Conservation (phyloP, 345 rosid genomes). For the Stellera chamaejasme region DNA sequence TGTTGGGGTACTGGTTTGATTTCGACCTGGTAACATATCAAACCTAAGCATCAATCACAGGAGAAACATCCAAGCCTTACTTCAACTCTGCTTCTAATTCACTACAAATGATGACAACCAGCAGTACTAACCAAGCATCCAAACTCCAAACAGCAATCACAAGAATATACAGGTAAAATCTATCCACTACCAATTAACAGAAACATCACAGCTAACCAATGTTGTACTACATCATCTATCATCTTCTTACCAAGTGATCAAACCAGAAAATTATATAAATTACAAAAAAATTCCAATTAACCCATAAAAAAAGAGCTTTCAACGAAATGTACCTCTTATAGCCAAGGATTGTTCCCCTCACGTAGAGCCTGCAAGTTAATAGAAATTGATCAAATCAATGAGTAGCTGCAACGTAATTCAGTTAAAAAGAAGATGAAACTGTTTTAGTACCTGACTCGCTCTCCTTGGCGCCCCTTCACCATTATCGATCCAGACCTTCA, state of each 20-base stretch:
- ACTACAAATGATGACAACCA: too few species aligned
- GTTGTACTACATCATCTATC: too few species aligned
- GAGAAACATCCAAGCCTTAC: not conserved
- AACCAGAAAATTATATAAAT: too few species aligned
- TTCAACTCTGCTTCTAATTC: too few species aligned
- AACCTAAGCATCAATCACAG: not conserved
- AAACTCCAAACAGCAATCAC: not conserved
- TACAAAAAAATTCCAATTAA: not conserved
- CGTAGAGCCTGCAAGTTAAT: slow-evolving; percentile 54
- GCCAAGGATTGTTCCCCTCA: slow-evolving; percentile 78
- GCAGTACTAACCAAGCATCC: not conserved
- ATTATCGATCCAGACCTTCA: slow-evolving; percentile 23
- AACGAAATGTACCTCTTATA: slow-evolving; percentile 54
- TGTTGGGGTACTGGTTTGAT: slow-evolving; percentile 82
- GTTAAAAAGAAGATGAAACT: not conserved
- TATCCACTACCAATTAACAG: not conserved
- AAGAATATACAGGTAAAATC: not conserved
- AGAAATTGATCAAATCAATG: not conserved
- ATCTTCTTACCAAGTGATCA: too few species aligned
- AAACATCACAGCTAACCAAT: not conserved
- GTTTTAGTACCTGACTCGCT: slow-evolving; percentile 62
- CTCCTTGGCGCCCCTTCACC: slow-evolving; percentile 98
- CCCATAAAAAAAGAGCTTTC: not conserved
- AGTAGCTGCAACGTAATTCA: not conserved
- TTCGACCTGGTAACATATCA: slow-evolving; percentile 46